Conservation (phyloP, 345 rosid species). For the Psidium guajava region DNA sequence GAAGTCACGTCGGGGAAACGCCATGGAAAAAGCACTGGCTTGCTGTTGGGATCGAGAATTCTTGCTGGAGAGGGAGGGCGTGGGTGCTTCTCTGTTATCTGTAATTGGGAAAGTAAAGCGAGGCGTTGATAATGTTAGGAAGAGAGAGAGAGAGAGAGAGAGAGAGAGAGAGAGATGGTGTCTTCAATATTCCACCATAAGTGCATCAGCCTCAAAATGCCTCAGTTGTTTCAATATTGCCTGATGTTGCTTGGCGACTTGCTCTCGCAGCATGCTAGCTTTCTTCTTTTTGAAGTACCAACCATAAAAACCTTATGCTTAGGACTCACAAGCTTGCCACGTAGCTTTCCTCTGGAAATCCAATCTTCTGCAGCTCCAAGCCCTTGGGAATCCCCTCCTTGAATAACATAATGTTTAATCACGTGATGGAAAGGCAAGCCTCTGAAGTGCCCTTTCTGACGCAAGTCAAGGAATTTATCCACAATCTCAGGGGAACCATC, state of each 20-base stretch:
- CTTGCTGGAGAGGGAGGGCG: not conserved
- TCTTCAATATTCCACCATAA: too few species aligned
- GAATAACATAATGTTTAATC: constrained; percentile 77
- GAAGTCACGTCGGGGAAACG: not conserved
- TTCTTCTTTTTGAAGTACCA: constrained; percentile 65
- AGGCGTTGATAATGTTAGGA: not conserved
- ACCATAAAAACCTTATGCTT: constrained; percentile 80
- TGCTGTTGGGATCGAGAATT: not conserved
- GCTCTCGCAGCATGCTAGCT: too few species aligned
- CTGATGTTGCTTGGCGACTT: too few species aligned
- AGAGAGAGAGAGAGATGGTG: not conserved
- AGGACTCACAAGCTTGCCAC: constrained; percentile 50
- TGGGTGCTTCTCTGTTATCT: too few species aligned
- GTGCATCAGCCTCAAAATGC: too few species aligned
- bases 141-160: too few species aligned
- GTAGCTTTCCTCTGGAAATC: constrained; percentile 72
- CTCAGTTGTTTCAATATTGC: too few species aligned
- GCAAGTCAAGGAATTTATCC: constrained; percentile 66
- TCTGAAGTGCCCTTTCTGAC: constrained; percentile 73
- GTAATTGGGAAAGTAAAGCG: not conserved
- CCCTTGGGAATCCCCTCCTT: constrained; percentile 57
- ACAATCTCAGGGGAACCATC: constrained; percentile 65
- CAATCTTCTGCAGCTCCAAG: constrained; percentile 65
- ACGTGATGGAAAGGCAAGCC: constrained; percentile 77
- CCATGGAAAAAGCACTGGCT: not conserved